phyloP scores from a whole-genome alignment of 208 protist genomes.

The Trypanosoma platydactyli region DNA sequence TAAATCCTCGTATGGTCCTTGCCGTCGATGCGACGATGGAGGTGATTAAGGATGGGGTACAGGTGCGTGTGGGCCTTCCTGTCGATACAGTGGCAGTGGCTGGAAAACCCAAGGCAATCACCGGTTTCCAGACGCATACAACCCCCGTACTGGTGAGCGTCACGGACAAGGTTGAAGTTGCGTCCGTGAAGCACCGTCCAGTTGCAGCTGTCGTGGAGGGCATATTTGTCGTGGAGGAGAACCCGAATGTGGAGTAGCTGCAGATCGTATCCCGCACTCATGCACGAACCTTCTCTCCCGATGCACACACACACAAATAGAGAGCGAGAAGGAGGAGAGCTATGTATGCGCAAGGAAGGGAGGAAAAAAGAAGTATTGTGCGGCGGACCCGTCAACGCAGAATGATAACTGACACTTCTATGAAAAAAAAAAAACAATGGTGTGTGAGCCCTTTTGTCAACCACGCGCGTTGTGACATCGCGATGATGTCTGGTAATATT shows the following conservation, averaged over 20 bases:
- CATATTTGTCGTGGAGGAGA: conserved; percentile 84
- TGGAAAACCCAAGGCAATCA: conserved; percentile 98
- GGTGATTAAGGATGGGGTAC: conserved; percentile 81
- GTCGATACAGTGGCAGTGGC: conserved; percentile 98
- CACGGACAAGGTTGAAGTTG: conserved; percentile 97
- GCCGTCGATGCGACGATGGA: conserved; percentile 96
- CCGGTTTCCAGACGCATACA: conserved; percentile 99
- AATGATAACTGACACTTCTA: background rate
- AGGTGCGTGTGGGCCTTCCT: conserved; percentile 91
- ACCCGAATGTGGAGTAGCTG: conserved; percentile 39
- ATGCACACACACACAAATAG: background rate
- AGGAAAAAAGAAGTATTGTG: background rate
- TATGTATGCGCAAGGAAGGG: conserved; percentile 1
- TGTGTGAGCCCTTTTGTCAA: too few species aligned
- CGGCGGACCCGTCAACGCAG: background rate
- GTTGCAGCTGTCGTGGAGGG: conserved; percentile 82
- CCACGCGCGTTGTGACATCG: too few species aligned
- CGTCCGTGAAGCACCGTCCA: conserved; percentile 91
- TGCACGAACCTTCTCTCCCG: too few species aligned
- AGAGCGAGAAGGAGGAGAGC: conserved; percentile 13
- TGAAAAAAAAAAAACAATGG: background rate
- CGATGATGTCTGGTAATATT: background rate
- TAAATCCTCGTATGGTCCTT: conserved; percentile 97
- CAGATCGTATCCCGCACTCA: too few species aligned
- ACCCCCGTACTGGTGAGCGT: conserved; percentile 97